Percentiles rank a stretch among this genome's conserved stretches.
Conservation (phyloP, 345 rosid genomes). For the Rubroshorea leprosula region DNA sequence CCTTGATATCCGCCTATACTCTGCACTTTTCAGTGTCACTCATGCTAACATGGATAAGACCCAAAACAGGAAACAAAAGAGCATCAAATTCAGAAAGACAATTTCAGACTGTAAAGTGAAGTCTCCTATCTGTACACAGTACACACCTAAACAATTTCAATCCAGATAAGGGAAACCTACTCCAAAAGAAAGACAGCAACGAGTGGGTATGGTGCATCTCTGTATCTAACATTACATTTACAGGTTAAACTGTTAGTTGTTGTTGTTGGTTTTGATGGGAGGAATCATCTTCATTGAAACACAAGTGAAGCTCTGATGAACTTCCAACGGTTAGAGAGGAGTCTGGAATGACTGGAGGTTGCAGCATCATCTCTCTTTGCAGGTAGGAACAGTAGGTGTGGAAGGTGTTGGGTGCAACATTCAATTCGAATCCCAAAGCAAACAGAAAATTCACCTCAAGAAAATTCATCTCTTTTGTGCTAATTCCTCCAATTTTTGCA, state of each 20-base stretch:
- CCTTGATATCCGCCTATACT: neutral
- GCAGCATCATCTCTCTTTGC: slow-evolving; percentile 54
- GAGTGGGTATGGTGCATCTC: slow-evolving; percentile 12
- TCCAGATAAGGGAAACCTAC: slow-evolving; percentile 10
- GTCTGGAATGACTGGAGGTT: slow-evolving; percentile 24
- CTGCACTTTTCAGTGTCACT: slow-evolving; percentile 9
- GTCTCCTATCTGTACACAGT: slow-evolving; percentile 28
- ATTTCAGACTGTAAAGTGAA: slow-evolving; percentile 30
- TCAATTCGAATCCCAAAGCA: slow-evolving; percentile 73
- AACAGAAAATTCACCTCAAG: slow-evolving; percentile 83
- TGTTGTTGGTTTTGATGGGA: slow-evolving; percentile 58
- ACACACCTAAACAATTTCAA: slow-evolving; percentile 13
- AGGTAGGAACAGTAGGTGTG: slow-evolving; percentile 60
- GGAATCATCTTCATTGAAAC: slow-evolving; percentile 64
- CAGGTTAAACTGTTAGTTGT: slow-evolving; percentile 42
- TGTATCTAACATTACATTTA: slow-evolving; percentile 26
- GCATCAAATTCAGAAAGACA: neutral
- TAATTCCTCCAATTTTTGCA: slow-evolving; percentile 90
- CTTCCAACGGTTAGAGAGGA: slow-evolving; percentile 25
- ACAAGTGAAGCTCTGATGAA: slow-evolving; percentile 30
- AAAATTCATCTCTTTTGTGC: slow-evolving; percentile 75
- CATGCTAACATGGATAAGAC: slow-evolving; percentile 21
- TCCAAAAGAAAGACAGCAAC: neutral
- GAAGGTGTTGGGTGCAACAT: slow-evolving; percentile 79
- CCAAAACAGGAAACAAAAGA: neutral